phyloP scores from a whole-genome alignment of 225 moss, liverwort and hornwort species.

The Marchantia polymorpha region DNA sequence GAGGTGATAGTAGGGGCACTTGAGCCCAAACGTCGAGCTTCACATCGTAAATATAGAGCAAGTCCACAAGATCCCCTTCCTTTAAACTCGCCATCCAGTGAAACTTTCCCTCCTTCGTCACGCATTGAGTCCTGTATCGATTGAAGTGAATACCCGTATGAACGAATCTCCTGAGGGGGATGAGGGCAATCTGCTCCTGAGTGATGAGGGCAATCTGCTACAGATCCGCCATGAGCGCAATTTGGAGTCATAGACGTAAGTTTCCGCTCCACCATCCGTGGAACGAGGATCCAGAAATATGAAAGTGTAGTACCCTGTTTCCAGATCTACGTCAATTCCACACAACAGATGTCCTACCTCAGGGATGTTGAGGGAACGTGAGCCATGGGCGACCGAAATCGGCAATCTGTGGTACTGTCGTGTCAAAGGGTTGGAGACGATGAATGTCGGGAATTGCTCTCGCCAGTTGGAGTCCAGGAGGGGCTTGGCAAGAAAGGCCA shows the following conservation, averaged over 20 bases:
- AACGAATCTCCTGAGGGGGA: neutral
- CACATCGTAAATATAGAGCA: neutral
- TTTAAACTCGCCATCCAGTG: constrained; percentile 2
- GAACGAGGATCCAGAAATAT: neutral
- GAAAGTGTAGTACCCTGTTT: constrained; percentile 2
- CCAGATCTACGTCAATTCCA: neutral
- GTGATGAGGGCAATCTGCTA: neutral
- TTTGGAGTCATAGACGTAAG: neutral
- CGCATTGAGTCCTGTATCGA: constrained; percentile 3
- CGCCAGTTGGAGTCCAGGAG: too few species aligned
- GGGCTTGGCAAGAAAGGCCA: too few species aligned
- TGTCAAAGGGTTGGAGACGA: constrained; percentile 4
- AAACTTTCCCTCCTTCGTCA: neutral
- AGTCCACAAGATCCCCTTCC: neutral
- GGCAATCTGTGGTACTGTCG: neutral
- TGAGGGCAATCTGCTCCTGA: neutral
- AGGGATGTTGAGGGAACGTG: neutral
- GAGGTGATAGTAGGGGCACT: too few species aligned
- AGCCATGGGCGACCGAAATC: neutral
- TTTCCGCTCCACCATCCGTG: neutral
- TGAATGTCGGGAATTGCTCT: neutral
- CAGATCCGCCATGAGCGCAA: neutral
- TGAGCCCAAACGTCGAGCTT: neutral
- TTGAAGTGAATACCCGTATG: neutral
- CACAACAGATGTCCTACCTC: neutral